Percentiles rank a stretch among this genome's conserved stretches.
Evolutionary conservation across 148 eudicot species (phyloP).

Genomic region (Fagopyrum esculentum): DNA sequence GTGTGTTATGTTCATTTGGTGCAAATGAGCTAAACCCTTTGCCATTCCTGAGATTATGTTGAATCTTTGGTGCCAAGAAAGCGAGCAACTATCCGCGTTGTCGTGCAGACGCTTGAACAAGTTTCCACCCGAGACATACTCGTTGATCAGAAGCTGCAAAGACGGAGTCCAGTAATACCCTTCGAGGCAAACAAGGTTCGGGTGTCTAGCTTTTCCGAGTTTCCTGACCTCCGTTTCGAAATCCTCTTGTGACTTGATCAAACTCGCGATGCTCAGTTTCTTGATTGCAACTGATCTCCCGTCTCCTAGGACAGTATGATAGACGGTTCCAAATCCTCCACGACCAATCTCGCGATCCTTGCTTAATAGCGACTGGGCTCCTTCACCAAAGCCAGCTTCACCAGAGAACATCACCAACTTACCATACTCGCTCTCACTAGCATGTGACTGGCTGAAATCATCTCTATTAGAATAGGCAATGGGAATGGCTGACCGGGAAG

Average conservation of each 20-base stretch:
- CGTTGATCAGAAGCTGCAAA: constrained; percentile 70
- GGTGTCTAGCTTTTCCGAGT: constrained; percentile 60
- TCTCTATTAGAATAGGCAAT: constrained; percentile 39
- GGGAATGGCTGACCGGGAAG: constrained; percentile 36
- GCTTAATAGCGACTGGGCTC: constrained; percentile 63
- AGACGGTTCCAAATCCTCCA: constrained; percentile 84
- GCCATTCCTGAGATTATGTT: constrained; percentile 59
- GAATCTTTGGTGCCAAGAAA: constrained; percentile 77
- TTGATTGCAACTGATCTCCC: constrained; percentile 78
- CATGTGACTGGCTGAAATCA: constrained; percentile 54
- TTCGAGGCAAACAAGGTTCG: constrained; percentile 57
- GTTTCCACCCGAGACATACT: constrained; percentile 49
- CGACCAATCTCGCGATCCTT: constrained; percentile 74
- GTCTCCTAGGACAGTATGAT: constrained; percentile 48
- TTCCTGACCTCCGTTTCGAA: constrained; percentile 61
- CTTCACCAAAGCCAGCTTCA: constrained; percentile 59
- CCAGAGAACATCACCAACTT: constrained; percentile 94
- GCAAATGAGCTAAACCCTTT: constrained; percentile 77
- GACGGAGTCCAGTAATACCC: constrained; percentile 82
- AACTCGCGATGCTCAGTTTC: constrained; percentile 66
- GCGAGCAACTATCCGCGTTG: constrained; percentile 18
- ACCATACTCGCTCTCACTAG: constrained; percentile 61
- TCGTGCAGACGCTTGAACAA: constrained; percentile 70
- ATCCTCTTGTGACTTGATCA: constrained; percentile 73
- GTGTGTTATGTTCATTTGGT: constrained; percentile 55